Evolutionary conservation across 2,329 filamentous ascomycete species (phyloP), one percentile per base, ranked within the genome.

Genomic region (Scedosporium dehoogii): DNA sequence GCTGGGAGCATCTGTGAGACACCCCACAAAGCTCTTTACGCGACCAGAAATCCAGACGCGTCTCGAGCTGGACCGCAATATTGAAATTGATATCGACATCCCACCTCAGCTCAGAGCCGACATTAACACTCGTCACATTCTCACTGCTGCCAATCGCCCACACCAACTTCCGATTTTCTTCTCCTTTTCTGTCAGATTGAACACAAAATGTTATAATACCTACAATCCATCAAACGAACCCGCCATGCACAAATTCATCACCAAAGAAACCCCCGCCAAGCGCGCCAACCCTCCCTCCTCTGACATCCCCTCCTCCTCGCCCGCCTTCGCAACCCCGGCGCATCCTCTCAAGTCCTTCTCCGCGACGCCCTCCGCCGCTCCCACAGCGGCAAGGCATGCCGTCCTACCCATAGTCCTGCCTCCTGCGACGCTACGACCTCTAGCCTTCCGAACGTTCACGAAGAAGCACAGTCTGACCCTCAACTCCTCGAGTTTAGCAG

Each of bases 391-490:
- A 25, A 69, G 68, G 33, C 69, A 70, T 21, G 81, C 86, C 6
- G 89, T 97, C 58, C 81, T 99, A 1, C 92, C 94, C 3, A 94
- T 99, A 63, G 81, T 96, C 42, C 86, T 99, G 4, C 92, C 93
- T 3, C 90, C 92, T 0, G 85, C 91, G 9, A 96, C 90, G 0
- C 78, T 99, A 48, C 84, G 96, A 65, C 93, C 94, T 2, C 81
- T 97, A 21, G 96, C 94, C 7, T 97, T 99, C 71, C 86, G 94
- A 57, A 96, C 91, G 0, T 96, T 99, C 67, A 99, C 94, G 1
- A 97, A 97, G 75, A 99, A 97, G 71, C 91, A 99, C 76, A 96
- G 93, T 68, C 80, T 99, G 62, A 97, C 92, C 0, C 84, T 99
- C 61, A 92, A 90, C 6, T 94, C 93, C 0, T 86, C 92, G 0